Evolutionary conservation across 441 rosid species (phyloP), one percentile per base, ranked within the genome.

Genomic region (Cnidoscolus chayamansa): DNA sequence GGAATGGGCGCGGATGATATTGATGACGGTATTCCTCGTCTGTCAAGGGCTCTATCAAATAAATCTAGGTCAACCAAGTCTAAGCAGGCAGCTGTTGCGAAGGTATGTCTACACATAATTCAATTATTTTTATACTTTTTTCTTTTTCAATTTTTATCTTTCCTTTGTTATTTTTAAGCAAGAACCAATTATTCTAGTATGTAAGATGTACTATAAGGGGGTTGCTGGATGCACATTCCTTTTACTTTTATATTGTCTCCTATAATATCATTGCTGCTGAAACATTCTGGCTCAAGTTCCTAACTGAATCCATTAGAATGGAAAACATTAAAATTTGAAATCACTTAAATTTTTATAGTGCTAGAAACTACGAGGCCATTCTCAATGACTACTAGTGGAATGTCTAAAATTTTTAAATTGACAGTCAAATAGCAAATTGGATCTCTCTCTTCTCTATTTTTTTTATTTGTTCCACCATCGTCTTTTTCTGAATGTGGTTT

Each of bases 61-160:
- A 90, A 89, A 79, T 87, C 93, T 71, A 81, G 98, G 82, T 86
- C 98, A 72, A 83, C 88, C 53, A 88, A 83, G 83, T 85, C 98
- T 76, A 93, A 86, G 81, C 97, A 88, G 72, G 92, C 83, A 73
- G 87, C 97, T 76, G 96, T 84, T 60, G 90, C 93, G 43, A 95
- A 88, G 95, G 99, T 95, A 74, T 73, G 76, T 58, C 7, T 11
- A 40, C 72, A 11, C 19, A 32, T 35, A 12, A 10, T 20, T 37
- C 64, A 67, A 15, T 10, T 49, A 19, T 4, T 17, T 20, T 61
- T 43, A 25, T 37, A 51, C 12, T 55, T 56, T 7, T 55, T 32
- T 58, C 45, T 67, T 74, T 31, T 25, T 72, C 6, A 10, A 15
- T 30, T 17, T 67, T n/a, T 31, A n/a, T 13, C 35, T 54, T 70